Percentiles rank a stretch among this genome's conserved stretches.
Evolutionary conservation across 257 asterid genomes (phyloP).

Genomic region (Paulownia fortunei): DNA sequence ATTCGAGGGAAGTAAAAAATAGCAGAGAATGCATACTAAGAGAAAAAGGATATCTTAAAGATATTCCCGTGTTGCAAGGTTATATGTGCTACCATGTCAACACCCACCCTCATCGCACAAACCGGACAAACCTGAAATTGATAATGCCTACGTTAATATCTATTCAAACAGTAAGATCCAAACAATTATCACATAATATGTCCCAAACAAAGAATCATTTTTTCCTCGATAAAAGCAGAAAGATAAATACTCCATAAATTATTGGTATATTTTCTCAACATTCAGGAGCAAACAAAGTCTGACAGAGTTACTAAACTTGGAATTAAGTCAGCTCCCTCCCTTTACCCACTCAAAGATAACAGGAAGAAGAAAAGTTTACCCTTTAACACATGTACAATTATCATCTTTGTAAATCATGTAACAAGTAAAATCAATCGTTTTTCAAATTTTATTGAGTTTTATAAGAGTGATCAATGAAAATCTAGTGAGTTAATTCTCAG

Average conservation of each 20-base stretch:
- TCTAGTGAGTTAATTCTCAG: neutral
- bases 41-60: constrained; percentile 84
- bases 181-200: neutral
- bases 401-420: constrained; percentile 3
- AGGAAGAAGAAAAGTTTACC: neutral
- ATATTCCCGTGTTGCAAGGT: constrained; percentile 88
- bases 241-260: neutral
- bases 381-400: neutral
- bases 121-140: constrained; percentile 90
- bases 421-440: neutral
- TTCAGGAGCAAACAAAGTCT: neutral
- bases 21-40: neutral
- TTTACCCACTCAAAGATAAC: constrained; percentile 15
- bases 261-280: neutral
- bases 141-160: constrained; percentile 22
- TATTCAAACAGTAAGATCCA: neutral
- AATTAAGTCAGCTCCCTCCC: neutral
- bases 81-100: constrained; percentile 95
- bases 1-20: neutral
- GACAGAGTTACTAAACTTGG: neutral
- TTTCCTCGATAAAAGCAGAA: neutral
- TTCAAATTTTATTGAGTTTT: neutral
- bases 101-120: constrained; percentile 88
- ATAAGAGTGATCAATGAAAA: neutral
- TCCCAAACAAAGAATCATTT: neutral